Percentiles rank a stretch among this genome's conserved stretches.
Conservation (phyloP, 2,329 filamentous ascomycete genomes). For the Penicillium crustosum region DNA sequence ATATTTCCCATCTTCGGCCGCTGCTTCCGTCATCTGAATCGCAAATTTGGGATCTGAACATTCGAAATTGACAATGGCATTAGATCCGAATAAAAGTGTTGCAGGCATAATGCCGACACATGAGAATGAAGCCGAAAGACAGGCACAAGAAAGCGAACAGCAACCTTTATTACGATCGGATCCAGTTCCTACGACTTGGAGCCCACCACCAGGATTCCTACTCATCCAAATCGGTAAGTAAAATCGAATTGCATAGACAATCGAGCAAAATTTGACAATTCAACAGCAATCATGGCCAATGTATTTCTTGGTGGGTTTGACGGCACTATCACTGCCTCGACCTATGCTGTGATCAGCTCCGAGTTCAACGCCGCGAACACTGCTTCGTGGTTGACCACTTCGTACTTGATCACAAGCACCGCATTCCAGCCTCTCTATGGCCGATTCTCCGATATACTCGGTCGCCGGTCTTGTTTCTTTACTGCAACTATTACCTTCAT, state of each 20-base stretch:
- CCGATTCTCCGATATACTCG: conserved; percentile 70
- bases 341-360: conserved; percentile 49
- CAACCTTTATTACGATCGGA: conserved; percentile 26
- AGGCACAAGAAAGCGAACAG: conserved; percentile 16
- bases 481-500: conserved; percentile 63
- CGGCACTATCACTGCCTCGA: conserved; percentile 47
- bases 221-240: conserved; percentile 56
- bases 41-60: background rate
- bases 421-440: conserved; percentile 73
- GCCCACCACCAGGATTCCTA: conserved; percentile 53
- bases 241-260: no score
- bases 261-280: conserved; percentile 1
- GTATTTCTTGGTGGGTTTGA: conserved; percentile 62
- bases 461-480: conserved; percentile 61
- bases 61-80: conserved; percentile 5
- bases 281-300: conserved; percentile 59
- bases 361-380: conserved; percentile 49
- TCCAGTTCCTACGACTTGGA: conserved; percentile 39
- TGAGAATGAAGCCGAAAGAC: background rate
- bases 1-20: background rate
- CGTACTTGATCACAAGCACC: conserved; percentile 63
- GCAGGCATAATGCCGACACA: background rate
- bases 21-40: background rate
- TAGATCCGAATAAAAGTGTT: background rate
- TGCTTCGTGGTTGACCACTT: conserved; percentile 56